Evolutionary conservation across 78 protist genomes (phyloP).

Genomic region (Dictyostelium purpureum): DNA sequence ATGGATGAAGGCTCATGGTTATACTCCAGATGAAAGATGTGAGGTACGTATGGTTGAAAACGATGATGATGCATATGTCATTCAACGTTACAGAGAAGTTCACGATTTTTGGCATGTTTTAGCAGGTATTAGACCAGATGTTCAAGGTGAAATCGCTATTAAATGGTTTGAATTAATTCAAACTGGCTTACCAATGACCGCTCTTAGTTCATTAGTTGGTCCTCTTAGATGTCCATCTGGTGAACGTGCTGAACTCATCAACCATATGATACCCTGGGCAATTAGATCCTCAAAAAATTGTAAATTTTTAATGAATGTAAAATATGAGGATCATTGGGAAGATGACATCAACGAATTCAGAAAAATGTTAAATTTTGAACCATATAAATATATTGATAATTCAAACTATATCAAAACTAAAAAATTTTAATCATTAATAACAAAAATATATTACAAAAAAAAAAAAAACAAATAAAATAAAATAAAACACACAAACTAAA

Average conservation of each 20-base stretch:
- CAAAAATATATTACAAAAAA: too few species aligned
- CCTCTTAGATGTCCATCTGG: conserved; percentile 31
- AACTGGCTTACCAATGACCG: conserved; percentile 76
- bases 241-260: neutral
- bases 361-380: conserved; percentile 34
- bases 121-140: conserved; percentile 52
- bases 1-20: conserved; percentile 62
- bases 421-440: neutral
- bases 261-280: conserved; percentile 74
- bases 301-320: conserved; percentile 38
- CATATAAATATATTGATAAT: neutral
- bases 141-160: conserved; percentile 84
- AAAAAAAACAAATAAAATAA: neutral
- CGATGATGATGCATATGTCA: conserved; percentile 88
- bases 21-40: conserved; percentile 77
- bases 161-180: conserved; percentile 86
- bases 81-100: conserved; percentile 84
- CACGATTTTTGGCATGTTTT: conserved; percentile 90
- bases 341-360: conserved; percentile 14
- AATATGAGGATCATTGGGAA: conserved; percentile 67
- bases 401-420: too few species aligned
- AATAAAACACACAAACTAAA: neutral
- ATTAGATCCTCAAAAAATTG: conserved; percentile 12
- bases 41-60: conserved; percentile 84
- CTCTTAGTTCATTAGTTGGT: conserved; percentile 41